These are phyloP conservation scores for Helicostylum pulchrum DNA, from an alignment of 192 early-diverging fungal species.

Conservation along the genomic window DNA sequence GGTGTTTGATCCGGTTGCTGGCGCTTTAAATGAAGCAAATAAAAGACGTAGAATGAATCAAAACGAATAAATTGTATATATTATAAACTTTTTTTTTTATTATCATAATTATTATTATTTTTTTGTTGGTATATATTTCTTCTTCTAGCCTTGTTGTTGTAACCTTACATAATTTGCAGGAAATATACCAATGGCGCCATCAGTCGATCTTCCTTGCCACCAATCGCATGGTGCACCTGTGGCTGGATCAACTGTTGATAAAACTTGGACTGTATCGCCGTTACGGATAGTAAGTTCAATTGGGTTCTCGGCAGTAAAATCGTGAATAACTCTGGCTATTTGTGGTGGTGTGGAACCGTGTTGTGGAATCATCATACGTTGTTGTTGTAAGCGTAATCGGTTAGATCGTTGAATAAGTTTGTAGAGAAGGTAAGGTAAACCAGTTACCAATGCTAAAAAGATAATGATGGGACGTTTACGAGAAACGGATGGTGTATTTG, in stretches of 20 bases:
- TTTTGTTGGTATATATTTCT: too few relatives aligned
- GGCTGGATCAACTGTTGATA: slow-evolving; percentile 73
- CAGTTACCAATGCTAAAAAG: slow-evolving; percentile 82
- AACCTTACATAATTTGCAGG: slow-evolving; percentile 78
- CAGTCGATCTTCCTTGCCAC: slow-evolving; percentile 87
- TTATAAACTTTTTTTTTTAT: too few relatives aligned
- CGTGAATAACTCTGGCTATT: slow-evolving; percentile 86
- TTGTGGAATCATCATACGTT: slow-evolving; percentile 22
- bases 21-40: neutral
- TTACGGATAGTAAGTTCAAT: slow-evolving; percentile 79
- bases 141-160: too few relatives aligned
- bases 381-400: slow-evolving; percentile 33
- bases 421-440: slow-evolving; percentile 89
- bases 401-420: slow-evolving; percentile 71
- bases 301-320: slow-evolving; percentile 72
- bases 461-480: slow-evolving; percentile 69
- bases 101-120: too few relatives aligned
- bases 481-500: slow-evolving; percentile 35
- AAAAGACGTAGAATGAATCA: slow-evolving; percentile 11
- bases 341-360: slow-evolving; percentile 59
- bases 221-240: slow-evolving; percentile 77
- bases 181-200: slow-evolving; percentile 84
- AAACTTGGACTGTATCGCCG: slow-evolving; percentile 87
- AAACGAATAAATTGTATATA: too few relatives aligned
- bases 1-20: too few relatives aligned